Base-by-base conservation (phyloP, 371 early-diverging fungal species). In the Thermomucor indicae-seudaticae region DNA sequence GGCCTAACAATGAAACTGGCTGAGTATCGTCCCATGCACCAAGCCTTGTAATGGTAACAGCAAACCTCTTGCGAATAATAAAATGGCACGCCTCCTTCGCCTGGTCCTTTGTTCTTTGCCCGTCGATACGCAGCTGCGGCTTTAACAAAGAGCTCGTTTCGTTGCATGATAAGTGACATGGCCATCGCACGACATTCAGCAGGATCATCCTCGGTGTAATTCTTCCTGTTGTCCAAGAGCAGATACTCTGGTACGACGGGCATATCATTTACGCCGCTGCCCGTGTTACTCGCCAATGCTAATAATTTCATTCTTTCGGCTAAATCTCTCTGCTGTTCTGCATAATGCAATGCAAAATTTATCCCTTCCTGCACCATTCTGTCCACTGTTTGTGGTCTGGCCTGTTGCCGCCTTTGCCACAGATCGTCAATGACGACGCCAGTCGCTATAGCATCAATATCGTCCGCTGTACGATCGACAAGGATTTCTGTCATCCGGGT, bases 131-230 rank as follows among this genome's bases (percentile, higher is more conserved):
- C 72, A 23, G 62, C 60, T 0, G 79, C 79, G 0, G 89, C 89
- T 53, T 85, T 85, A 16, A 73, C 58, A 47, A 79, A 86, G 10
- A 81, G 50, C 40, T 82, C 84, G 38, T 86, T 83, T 47, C 87
- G 80, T 32, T 78, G 62, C 34, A 70, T 53, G 40, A 75, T 55
- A 1, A 64, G 50, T 19, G 72, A 74, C 19, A 64, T 67, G 0
- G 84, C 85, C 6, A 66, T 70, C 28, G 73, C 53, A 20, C 86
- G 80, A 54, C 89, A 88, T 43, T 71, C 66, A 11, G 60, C 70
- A 0, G 89, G 80, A 47, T 86, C 83, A 23, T 81, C 76, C 22
- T 85, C 81, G 6, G 52, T 58, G n/a, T 79, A 79, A 0, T 55
- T 58, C 6, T 70, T 62, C 2, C 59, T 53, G 49, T 84, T 75